These are phyloP conservation scores for Cucurbita moschata DNA, from an alignment of 306 rosid species.

Conservation along the genomic window DNA sequence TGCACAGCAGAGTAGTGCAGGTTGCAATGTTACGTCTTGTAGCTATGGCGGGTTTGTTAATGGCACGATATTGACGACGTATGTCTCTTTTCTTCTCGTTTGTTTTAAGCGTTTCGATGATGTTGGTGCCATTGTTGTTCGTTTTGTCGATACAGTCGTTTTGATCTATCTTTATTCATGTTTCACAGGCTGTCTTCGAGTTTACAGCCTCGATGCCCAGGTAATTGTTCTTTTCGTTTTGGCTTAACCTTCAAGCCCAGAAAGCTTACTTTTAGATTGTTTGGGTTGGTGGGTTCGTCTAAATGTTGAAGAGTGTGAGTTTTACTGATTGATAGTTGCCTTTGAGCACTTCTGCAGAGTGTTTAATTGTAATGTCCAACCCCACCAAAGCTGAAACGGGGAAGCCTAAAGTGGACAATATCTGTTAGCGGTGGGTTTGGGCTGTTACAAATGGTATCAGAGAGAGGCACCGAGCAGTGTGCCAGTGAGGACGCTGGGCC, in stretches of 20 bases:
- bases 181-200: constrained; percentile 52
- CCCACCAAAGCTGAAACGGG: no score
- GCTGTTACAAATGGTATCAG: no score
- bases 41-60: constrained; percentile 63
- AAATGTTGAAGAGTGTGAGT: neutral
- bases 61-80: constrained; percentile 69
- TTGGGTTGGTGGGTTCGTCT: neutral
- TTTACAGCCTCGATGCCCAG: constrained; percentile 96
- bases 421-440: no score
- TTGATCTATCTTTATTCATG: constrained; percentile 6
- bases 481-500: no score
- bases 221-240: constrained; percentile 16
- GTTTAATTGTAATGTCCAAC: no score
- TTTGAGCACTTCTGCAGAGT: no score
- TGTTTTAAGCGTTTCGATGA: neutral
- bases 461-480: no score
- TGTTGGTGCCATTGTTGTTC: neutral
- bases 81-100: constrained; percentile 13
- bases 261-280: neutral
- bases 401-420: no score
- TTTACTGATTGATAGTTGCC: no score
- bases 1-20: constrained; percentile 56
- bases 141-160: neutral
- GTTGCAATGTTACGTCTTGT: constrained; percentile 90
- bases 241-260: neutral